Evolutionary conservation across 495 filamentous ascomycete genomes (phyloP).

Genomic region (Tirmania nivea): DNA sequence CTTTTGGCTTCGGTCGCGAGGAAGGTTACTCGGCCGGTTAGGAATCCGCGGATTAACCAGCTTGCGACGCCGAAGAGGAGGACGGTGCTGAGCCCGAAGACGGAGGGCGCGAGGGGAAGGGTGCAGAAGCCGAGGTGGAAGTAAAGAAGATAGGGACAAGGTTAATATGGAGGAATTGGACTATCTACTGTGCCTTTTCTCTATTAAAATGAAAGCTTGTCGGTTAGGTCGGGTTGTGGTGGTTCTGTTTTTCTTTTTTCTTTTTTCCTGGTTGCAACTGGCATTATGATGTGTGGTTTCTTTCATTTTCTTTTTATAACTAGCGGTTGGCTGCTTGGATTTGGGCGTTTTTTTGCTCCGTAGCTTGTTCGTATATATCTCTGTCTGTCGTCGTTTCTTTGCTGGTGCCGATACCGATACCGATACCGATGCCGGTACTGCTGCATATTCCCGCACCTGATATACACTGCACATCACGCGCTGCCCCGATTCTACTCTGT

Average conservation of each 20-base stretch:
- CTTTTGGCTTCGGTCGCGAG: neutral
- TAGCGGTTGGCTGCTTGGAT: neutral
- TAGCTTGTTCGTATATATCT: too few species aligned
- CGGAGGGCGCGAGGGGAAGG: neutral
- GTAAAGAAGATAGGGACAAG: neutral
- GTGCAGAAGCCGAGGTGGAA: conserved; percentile 1
- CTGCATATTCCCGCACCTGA: too few species aligned
- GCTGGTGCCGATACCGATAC: too few species aligned
- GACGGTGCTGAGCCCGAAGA: neutral
- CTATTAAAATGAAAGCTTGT: conserved; percentile 1
- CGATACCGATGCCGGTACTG: too few species aligned
- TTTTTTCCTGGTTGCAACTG: conserved; percentile 8
- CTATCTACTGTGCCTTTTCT: conserved; percentile 16
- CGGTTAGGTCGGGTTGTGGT: neutral
- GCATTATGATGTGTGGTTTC: conserved; percentile 11
- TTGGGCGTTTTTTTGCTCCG: too few species aligned
- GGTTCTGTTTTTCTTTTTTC: conserved; percentile 10
- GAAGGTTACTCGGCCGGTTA: conserved; percentile 1
- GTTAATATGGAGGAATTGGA: too few species aligned
- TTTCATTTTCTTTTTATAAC: conserved; percentile 8
- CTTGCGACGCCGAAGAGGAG: conserved; percentile 17
- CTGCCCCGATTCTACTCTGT: too few species aligned
- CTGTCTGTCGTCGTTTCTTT: too few species aligned
- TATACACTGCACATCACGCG: too few species aligned
- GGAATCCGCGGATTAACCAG: conserved; percentile 1